Base-by-base conservation (phyloP, 495 filamentous ascomycete genomes). In the Podospora pseudoanserina region DNA sequence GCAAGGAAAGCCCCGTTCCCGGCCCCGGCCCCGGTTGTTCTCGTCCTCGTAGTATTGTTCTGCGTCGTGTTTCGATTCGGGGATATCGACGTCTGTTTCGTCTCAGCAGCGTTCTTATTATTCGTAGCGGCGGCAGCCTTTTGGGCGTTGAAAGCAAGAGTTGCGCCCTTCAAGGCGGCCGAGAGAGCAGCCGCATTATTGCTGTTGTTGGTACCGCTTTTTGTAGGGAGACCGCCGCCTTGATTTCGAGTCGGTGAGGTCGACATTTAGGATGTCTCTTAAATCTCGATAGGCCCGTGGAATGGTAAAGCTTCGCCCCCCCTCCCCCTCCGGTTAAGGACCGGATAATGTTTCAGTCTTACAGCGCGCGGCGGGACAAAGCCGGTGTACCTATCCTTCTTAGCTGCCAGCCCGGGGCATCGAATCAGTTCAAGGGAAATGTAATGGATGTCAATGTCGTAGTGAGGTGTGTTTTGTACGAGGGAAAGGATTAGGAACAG, bases 1-100 rank as follows among this genome's bases (percentile, higher is more conserved):
- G 85, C 85, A 23, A 79, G 76, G n/a, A 85, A 75, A 57, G 85
- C 85, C 65, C 80, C 82, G 71, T 81, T 80, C 26, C 63, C 70
- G 0, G 74, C 72, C 13, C 55, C 55, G 55, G 55, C 19, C 23
- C 63, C 64, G 30, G 71, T 55, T 20, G 59, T 68, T n/a, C 70
- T 70, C 19, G 70, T 67, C 49, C 64, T 60, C 68, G 67, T 11
- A 49, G 9, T 53, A 64, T 68, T 64, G 61, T 20, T 58, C 55
- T 19, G 55, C 18, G 55, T 58, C 7, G 55, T 15, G 32, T 23
- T 63, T 58, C 20, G 76, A 72, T 5, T 61, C 58, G 6, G 73
- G 71, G 63, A 69, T 70, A 5, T 66, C 16, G 27, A 32, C 5
- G 32, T 30, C 32, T n/a, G 55, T 58, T 58, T 20, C 39, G 39